phyloP scores from a whole-genome alignment of 129 eudicot species.

The Smallanthus sonchifolius region DNA sequence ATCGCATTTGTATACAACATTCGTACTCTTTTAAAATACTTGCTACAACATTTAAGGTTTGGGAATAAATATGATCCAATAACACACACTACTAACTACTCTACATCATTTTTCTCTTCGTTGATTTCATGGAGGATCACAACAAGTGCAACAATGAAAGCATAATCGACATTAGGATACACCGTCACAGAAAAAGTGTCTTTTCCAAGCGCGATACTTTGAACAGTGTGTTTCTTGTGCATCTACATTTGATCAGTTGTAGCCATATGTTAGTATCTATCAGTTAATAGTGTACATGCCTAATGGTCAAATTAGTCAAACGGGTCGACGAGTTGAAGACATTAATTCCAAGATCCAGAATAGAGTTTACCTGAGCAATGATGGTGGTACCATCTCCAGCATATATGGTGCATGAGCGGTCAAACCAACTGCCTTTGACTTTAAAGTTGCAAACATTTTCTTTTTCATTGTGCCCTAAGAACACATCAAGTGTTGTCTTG shows the following conservation, averaged over 20 bases:
- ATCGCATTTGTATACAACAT: background rate
- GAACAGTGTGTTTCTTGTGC: constrained; percentile 40
- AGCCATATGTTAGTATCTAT: background rate
- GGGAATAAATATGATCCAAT: background rate
- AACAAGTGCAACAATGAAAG: constrained; percentile 46
- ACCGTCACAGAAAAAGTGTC: constrained; percentile 47
- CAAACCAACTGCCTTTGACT: constrained; percentile 41
- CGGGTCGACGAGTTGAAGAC: background rate
- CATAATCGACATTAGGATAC: constrained; percentile 46
- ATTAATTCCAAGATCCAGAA: background rate
- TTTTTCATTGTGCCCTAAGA: constrained; percentile 22
- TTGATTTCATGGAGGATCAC: constrained; percentile 44
- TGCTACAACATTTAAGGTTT: background rate
- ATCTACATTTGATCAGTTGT: constrained; percentile 23
- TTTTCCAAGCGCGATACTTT: constrained; percentile 44
- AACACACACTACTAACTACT: background rate
- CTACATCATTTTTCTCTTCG: constrained; percentile 23
- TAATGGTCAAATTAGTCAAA: background rate
- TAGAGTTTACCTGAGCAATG: constrained; percentile 31
- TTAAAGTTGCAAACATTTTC: constrained; percentile 33
- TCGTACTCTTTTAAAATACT: background rate
- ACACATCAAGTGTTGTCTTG: constrained; percentile 34
- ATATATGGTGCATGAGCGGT: constrained; percentile 34
- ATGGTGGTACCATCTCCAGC: constrained; percentile 28
- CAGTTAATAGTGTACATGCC: too few species aligned